Evolutionary conservation across 208 protist genomes (phyloP).

Genomic region (Wallacemonas collosoma): DNA sequence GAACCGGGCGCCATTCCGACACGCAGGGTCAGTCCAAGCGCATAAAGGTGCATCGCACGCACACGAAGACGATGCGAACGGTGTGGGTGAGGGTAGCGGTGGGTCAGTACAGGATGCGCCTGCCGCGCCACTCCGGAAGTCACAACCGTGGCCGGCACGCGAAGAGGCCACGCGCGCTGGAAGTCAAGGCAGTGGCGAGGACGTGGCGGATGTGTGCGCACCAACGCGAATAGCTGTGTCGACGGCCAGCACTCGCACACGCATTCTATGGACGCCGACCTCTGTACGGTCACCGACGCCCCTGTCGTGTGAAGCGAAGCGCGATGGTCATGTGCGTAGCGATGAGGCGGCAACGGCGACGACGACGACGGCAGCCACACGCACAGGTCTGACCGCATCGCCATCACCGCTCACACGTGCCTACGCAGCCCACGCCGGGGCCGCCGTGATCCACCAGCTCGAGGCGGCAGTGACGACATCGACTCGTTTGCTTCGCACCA

Average conservation of each 20-base stretch:
- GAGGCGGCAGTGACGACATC: not conserved
- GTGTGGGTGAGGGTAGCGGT: too few species aligned
- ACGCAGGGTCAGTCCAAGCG: too few species aligned
- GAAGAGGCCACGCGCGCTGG: too few species aligned
- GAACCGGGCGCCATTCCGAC: not conserved
- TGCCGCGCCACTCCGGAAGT: too few species aligned
- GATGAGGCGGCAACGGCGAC: not conserved
- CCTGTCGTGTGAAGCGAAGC: too few species aligned
- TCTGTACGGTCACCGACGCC: not conserved
- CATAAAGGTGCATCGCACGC: too few species aligned
- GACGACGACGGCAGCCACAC: not conserved
- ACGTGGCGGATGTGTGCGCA: not conserved
- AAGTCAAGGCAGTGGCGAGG: not conserved
- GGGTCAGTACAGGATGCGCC: too few species aligned
- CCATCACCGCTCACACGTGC: too few species aligned
- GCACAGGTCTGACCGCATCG: not conserved
- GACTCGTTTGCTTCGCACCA: not conserved
- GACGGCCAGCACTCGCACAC: not conserved
- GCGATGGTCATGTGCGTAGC: too few species aligned
- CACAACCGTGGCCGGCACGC: too few species aligned
- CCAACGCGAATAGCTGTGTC: not conserved
- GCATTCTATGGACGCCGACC: not conserved
- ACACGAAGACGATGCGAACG: too few species aligned
- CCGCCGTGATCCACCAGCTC: not conserved
- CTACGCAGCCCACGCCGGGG: not conserved